Conservation (phyloP, 164 flowering plant genomes). For the Taxillus chinensis region DNA sequence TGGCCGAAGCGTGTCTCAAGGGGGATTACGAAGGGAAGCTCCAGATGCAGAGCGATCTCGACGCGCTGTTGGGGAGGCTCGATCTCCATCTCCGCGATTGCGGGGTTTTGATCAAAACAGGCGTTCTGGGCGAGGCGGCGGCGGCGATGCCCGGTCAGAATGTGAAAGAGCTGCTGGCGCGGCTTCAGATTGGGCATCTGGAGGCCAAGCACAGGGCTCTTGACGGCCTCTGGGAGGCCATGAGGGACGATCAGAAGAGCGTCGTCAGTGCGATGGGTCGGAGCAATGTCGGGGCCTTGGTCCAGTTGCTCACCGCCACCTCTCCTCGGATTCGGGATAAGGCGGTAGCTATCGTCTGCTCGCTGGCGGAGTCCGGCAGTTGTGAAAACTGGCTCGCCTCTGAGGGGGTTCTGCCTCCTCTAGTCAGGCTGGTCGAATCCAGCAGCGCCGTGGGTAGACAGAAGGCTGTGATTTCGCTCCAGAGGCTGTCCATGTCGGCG, state of each 20-base stretch:
- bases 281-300: constrained; percentile 57
- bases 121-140: constrained; percentile 71
- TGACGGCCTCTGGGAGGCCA: constrained; percentile 54
- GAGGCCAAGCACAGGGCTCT: constrained; percentile 81
- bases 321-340: constrained; percentile 75
- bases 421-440: constrained; percentile 76
- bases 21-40: constrained; percentile 79
- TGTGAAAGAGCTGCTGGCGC: constrained; percentile 65
- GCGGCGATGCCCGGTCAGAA: constrained; percentile 23
- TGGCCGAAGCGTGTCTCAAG: constrained; percentile 47
- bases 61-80: constrained; percentile 53
- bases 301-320: constrained; percentile 75
- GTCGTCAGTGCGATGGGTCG: constrained; percentile 56
- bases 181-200: constrained; percentile 91
- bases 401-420: constrained; percentile 82
- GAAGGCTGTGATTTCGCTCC: constrained; percentile 75
- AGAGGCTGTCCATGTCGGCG: constrained; percentile 62
- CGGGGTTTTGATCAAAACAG: constrained; percentile 70
- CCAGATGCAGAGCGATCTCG: constrained; percentile 88
- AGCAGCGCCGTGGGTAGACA: constrained; percentile 63
- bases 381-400: constrained; percentile 83
- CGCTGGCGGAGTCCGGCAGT: constrained; percentile 71
- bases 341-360: constrained; percentile 55
- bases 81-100: constrained; percentile 74
- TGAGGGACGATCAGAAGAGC: constrained; percentile 76